A percentile compares a stretch with the other conserved stretches of the same genome.
Conservation (phyloP, 805 yeast species). For the Starmerella stigmatis region DNA sequence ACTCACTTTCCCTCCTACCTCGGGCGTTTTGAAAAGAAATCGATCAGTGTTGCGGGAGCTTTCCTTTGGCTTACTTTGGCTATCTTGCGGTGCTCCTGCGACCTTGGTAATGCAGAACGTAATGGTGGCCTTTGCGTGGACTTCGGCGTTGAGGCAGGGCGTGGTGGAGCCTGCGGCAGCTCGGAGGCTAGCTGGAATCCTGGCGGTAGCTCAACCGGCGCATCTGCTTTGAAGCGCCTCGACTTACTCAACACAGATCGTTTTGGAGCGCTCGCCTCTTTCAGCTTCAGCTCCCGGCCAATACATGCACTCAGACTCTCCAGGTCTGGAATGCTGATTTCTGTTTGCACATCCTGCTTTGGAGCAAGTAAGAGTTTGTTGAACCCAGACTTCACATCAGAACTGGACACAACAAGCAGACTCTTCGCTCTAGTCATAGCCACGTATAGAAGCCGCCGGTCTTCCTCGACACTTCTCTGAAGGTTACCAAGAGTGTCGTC, state of each 20-base stretch:
- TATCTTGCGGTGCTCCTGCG: too few species aligned
- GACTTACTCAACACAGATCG: conserved; percentile 2
- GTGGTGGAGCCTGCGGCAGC: neutral
- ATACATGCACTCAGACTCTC: neutral
- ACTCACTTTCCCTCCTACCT: too few species aligned
- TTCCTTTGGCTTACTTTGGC: too few species aligned
- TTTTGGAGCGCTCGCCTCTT: neutral
- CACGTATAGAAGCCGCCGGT: conserved; percentile 75
- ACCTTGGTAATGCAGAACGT: too few species aligned
- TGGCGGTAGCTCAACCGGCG: conserved; percentile 1
- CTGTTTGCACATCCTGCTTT: neutral
- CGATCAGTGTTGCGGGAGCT: too few species aligned
- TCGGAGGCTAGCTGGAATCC: conserved; percentile 3
- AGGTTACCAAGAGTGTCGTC: conserved; percentile 14
- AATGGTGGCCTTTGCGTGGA: neutral
- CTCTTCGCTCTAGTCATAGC: conserved; percentile 75
- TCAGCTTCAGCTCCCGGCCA: neutral
- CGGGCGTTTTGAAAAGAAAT: too few species aligned
- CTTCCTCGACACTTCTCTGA: conserved; percentile 47
- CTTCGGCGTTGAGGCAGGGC: neutral
- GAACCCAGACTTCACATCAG: neutral
- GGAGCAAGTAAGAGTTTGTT: neutral
- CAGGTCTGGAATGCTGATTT: neutral
- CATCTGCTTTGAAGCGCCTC: neutral
- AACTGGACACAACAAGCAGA: conserved; percentile 36